phyloP scores from a whole-genome alignment of 768 basidiomycete species.

The Exsudoporus frostii region DNA sequence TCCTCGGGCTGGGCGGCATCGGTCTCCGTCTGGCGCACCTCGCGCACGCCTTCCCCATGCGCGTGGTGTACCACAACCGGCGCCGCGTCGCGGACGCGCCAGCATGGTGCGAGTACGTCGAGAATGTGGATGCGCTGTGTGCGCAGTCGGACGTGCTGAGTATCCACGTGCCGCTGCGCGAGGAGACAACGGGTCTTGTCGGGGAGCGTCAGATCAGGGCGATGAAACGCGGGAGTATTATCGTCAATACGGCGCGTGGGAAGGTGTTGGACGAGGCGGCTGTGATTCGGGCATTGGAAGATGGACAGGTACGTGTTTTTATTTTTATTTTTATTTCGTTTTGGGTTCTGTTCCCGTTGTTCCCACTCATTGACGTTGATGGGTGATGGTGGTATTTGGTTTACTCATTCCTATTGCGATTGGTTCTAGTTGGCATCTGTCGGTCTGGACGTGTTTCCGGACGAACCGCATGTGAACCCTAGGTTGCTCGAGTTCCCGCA shows the following conservation, averaged over 20 bases:
- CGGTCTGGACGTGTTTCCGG: slow-evolving; percentile 83
- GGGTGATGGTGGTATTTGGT: no score
- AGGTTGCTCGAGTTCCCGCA: slow-evolving; percentile 75
- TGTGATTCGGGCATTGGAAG: slow-evolving; percentile 78
- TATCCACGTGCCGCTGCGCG: slow-evolving; percentile 76
- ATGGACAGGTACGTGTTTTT: slow-evolving; percentile 74
- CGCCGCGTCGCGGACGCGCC: slow-evolving; percentile 56
- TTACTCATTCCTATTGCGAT: neutral
- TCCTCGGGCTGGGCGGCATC: slow-evolving; percentile 78
- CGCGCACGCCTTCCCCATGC: slow-evolving; percentile 83
- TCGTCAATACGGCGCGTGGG: slow-evolving; percentile 87
- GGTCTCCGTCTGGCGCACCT: slow-evolving; percentile 68
- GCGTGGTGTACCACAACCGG: slow-evolving; percentile 77
- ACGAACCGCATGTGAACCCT: slow-evolving; percentile 80
- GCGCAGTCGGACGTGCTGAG: slow-evolving; percentile 77
- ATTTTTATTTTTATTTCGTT: neutral
- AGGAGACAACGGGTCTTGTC: slow-evolving; percentile 69
- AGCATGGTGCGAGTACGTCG: slow-evolving; percentile 75
- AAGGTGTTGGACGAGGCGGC: slow-evolving; percentile 87
- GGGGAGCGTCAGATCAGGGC: slow-evolving; percentile 71
- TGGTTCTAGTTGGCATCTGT: slow-evolving; percentile 32
- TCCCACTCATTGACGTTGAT: no score
- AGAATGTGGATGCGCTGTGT: slow-evolving; percentile 60
- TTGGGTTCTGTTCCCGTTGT: neutral
- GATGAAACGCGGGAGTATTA: slow-evolving; percentile 73